Evolutionary conservation across 306 rosid genomes (phyloP).

Genomic region (Castanopsis chinensis): DNA sequence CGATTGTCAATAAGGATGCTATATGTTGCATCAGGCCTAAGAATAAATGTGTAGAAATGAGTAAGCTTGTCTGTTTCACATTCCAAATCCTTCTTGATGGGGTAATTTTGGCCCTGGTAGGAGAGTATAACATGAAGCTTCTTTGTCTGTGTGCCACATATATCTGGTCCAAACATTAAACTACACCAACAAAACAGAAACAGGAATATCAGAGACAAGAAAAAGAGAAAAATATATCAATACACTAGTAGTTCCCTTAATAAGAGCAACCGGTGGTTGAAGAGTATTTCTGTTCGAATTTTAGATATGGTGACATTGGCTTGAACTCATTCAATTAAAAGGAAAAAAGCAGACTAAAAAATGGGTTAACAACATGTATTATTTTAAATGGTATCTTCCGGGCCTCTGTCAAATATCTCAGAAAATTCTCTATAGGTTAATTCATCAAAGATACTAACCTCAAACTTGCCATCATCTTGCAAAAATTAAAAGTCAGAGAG

Average conservation of each 20-base stretch:
- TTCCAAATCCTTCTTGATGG: constrained; percentile 84
- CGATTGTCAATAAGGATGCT: constrained; percentile 81
- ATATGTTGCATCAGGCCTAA: constrained; percentile 89
- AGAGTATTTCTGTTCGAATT: background rate
- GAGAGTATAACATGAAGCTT: constrained; percentile 88
- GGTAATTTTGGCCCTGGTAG: constrained; percentile 97
- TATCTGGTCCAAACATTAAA: constrained; percentile 96
- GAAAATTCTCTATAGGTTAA: background rate
- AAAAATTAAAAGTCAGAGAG: too few species aligned
- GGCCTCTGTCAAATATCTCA: background rate
- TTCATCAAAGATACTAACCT: background rate
- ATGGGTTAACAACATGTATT: background rate
- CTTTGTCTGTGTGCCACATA: constrained; percentile 92
- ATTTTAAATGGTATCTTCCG: background rate
- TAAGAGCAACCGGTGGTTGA: background rate
- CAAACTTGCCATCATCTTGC: background rate
- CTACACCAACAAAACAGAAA: constrained; percentile 42
- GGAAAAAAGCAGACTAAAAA: background rate
- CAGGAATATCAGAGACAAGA: constrained; percentile 10
- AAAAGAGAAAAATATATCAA: background rate
- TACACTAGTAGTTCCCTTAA: background rate
- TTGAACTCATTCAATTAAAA: too few species aligned
- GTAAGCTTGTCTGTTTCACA: constrained; percentile 95
- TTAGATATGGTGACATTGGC: too few species aligned
- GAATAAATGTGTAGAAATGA: constrained; percentile 94